Evolutionary conservation across 2,329 filamentous ascomycete genomes (phyloP).

Genomic region (Cladosporium sp.): DNA sequence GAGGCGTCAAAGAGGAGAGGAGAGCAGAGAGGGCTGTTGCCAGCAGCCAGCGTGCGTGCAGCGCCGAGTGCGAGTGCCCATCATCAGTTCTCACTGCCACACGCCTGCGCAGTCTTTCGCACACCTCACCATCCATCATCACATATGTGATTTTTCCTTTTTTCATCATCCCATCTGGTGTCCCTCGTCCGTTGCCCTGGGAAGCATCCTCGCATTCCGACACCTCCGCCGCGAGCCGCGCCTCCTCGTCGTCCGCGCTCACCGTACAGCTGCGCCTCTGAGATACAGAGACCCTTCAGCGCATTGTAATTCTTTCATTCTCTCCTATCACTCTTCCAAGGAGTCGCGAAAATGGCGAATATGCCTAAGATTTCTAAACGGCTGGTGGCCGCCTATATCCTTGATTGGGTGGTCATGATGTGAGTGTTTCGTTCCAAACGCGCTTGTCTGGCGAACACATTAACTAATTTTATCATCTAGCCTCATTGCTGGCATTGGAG

Average conservation of each 20-base stretch:
- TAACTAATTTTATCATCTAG: constrained; percentile 11
- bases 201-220: background rate
- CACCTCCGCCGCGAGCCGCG: background rate
- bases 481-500: constrained; percentile 27
- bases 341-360: background rate
- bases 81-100: background rate
- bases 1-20: background rate
- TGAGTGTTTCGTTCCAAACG: constrained; percentile 28
- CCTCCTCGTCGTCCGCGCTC: constrained; percentile 8
- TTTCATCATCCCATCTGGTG: background rate
- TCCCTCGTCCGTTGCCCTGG: background rate
- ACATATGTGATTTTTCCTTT: background rate
- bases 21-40: background rate
- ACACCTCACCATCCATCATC: background rate
- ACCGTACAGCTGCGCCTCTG: background rate
- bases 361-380: constrained; percentile 25
- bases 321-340: background rate
- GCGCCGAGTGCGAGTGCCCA: background rate
- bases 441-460: too few relatives aligned
- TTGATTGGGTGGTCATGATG: constrained; percentile 71
- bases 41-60: background rate
- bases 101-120: background rate
- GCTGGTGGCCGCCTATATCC: constrained; percentile 61
- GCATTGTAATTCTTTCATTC: background rate
- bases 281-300: background rate